Evolutionary conservation across 495 filamentous ascomycete genomes (phyloP), one percentile per base, ranked within the genome.

Genomic region (Amphirosellinia nigrospora): DNA sequence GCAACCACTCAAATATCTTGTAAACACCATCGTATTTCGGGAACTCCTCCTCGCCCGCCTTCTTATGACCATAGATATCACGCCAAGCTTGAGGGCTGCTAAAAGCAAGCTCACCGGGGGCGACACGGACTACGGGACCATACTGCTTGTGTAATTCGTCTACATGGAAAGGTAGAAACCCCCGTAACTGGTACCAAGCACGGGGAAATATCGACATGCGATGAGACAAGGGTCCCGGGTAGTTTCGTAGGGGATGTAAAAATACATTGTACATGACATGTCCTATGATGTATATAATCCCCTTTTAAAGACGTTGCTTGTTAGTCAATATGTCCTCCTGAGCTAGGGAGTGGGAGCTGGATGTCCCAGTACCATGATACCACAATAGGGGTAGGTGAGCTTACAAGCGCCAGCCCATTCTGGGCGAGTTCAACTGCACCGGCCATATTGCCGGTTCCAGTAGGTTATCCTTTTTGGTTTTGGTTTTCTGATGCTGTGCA

Each of bases 71-170:
- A 63, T 89, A 86, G 50, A 90, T 87, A 69, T 88, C 69, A 43
- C 81, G 80, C 79, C 83, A 88, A 3, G 86, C 84, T 8, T 79
- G 79, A 0, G 78, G 73, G 1, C 79, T 81, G 68, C 77, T 83
- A 74, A 87, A 89, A 4, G 82, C 83, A 4, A 90, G 72, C 61
- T 88, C 82, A 39, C 81, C 79, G 0, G 87, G 88, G 0, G 80
- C 73, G 26, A 88, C 73, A 0, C 89, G 84, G 13, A 90, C 81
- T 9, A 84, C 73, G 5, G 74, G 75, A 11, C 84, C 83, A 59
- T 86, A 82, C 66, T 74, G 73, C 45, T 81, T 73, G 71, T 86
- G 84, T 38, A 86, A 66, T 10, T 53, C 23, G 15, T 53, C 38
- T 23, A 65, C 34, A 50, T 73, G 59, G 26, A 63, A 71, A 34